Evolutionary conservation across 169 alveolate species (phyloP), one percentile per base, ranked within the genome.

Genomic region (Besnoitia besnoiti): DNA sequence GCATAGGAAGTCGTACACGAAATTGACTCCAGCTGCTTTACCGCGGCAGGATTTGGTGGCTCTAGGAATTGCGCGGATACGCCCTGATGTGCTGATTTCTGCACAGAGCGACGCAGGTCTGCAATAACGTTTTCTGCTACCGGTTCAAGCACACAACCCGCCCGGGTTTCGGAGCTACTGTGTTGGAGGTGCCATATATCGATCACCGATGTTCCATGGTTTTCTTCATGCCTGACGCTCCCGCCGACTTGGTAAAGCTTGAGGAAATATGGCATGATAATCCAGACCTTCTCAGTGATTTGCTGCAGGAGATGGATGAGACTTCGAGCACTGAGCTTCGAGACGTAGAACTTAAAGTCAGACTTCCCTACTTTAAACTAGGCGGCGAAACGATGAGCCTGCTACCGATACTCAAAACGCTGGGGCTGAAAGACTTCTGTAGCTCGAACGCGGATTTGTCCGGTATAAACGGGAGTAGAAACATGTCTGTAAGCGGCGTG

Each of bases 391-490:
- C 82, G 46, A 37, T 73, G 16, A 1, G 39, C n/a, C 47, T 73
- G 39, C 14, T 19, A 19, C 16, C 82, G 39, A 42, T 42, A 73
- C 46, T 73, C 47, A 30, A 73, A 42, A 8, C 82, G 14, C 44
- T 73, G 82, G 82, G 82, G 30, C 44, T 73, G 40, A 73, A 24
- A n/a, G 44, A 73, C 24, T 39, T 73, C n/a, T 73, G 16, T 19
- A 30, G 39, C 30, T 30, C 82, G 39, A 21, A 35, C 39, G 93
- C 93, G 14, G 89, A 89, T 47, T 75, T 89, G 14, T 89, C 93
- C n/a, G 93, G 93, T 33, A 89, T 89, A 2, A 16, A 84, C 55
- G 80, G 93, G 24, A n/a, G 44, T 39, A 19, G 35, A 39, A 21
- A 47, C 12, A 51, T 89, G 73, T 76, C 4, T 35, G 89, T 89